Percentiles rank a stretch among this genome's conserved stretches.
Conservation (phyloP, 2,329 filamentous ascomycete genomes). For the Davidsoniella australis region DNA sequence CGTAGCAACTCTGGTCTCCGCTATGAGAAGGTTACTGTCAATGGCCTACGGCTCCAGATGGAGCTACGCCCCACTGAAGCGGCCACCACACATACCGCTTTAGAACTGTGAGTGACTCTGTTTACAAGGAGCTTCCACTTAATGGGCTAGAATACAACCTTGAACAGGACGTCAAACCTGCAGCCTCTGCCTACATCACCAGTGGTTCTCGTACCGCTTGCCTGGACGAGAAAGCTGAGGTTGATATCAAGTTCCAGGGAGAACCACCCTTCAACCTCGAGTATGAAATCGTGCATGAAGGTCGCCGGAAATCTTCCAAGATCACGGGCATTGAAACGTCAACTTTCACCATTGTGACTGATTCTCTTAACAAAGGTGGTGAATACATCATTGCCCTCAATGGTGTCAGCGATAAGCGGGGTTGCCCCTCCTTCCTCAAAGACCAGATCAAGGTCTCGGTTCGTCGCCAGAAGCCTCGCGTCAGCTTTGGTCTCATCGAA, state of each 20-base stretch:
- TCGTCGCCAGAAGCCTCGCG: constrained; percentile 73
- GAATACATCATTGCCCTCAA: constrained; percentile 79
- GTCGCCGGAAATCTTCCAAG: constrained; percentile 57
- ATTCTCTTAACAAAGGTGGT: constrained; percentile 59
- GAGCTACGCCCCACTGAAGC: constrained; percentile 68
- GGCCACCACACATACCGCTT: constrained; percentile 82
- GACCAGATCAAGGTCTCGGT: constrained; percentile 76
- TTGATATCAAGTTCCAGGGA: constrained; percentile 60
- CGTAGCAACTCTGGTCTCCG: constrained; percentile 42
- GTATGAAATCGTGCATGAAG: constrained; percentile 83
- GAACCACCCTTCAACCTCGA: constrained; percentile 79
- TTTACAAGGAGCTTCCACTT: constrained; percentile 55
- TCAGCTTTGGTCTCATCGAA: constrained; percentile 70
- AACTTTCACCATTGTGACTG: constrained; percentile 56
- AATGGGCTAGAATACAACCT: constrained; percentile 45
- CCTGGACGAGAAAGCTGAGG: constrained; percentile 61
- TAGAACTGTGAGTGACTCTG: constrained; percentile 58
- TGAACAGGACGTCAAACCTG: constrained; percentile 84
- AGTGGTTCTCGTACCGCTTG: constrained; percentile 49
- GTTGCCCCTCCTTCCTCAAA: constrained; percentile 72
- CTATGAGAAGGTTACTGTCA: constrained; percentile 38
- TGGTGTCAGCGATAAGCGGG: constrained; percentile 69
- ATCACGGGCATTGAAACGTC: constrained; percentile 45
- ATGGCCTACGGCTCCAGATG: constrained; percentile 65
- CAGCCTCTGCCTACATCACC: constrained; percentile 61